These are phyloP conservation scores for Aspergillus transmontanensis DNA, from an alignment of 2,329 filamentous ascomycete species.

Conservation along the genomic window DNA sequence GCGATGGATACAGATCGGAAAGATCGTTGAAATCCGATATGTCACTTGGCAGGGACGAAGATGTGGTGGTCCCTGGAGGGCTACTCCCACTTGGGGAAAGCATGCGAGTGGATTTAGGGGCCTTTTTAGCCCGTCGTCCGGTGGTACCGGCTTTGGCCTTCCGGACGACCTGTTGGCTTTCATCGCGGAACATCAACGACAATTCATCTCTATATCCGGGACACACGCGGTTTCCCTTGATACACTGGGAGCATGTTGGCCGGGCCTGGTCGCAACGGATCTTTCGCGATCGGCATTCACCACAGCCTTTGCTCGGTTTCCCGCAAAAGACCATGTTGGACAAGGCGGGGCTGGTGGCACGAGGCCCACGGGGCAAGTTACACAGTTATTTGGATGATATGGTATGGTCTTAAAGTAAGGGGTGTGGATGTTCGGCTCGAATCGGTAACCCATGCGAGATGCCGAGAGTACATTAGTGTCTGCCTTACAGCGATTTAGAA, in stretches of 20 bases:
- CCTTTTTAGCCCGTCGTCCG: constrained; percentile 12
- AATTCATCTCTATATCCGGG: constrained; percentile 67
- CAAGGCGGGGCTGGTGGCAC: constrained; percentile 12
- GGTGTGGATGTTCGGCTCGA: constrained; percentile 1
- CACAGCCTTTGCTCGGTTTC: constrained; percentile 49
- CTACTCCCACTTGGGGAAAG: constrained; percentile 29
- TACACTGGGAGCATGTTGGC: constrained; percentile 65
- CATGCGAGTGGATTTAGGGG: constrained; percentile 15
- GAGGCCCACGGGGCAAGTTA: not conserved
- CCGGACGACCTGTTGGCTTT: constrained; percentile 63
- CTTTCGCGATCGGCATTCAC: constrained; percentile 46
- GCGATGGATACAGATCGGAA: constrained; percentile 17
- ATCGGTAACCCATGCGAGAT: constrained; percentile 15
- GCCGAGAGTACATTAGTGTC: not conserved
- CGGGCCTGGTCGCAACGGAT: constrained; percentile 61
- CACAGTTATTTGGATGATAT: not conserved
- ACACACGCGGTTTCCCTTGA: constrained; percentile 61
- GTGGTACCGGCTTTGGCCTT: constrained; percentile 37
- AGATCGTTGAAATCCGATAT: constrained; percentile 23
- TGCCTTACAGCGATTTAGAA: not conserved
- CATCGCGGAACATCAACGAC: constrained; percentile 67
- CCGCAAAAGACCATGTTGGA: constrained; percentile 45
- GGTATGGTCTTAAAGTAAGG: constrained; percentile 1
- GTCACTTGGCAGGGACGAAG: constrained; percentile 5
- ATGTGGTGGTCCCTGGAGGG: constrained; percentile 5